Evolutionary conservation across 2,329 filamentous ascomycete species (phyloP), one percentile per base, ranked within the genome.

Genomic region (Lasiodiplodia gonubiensis): DNA sequence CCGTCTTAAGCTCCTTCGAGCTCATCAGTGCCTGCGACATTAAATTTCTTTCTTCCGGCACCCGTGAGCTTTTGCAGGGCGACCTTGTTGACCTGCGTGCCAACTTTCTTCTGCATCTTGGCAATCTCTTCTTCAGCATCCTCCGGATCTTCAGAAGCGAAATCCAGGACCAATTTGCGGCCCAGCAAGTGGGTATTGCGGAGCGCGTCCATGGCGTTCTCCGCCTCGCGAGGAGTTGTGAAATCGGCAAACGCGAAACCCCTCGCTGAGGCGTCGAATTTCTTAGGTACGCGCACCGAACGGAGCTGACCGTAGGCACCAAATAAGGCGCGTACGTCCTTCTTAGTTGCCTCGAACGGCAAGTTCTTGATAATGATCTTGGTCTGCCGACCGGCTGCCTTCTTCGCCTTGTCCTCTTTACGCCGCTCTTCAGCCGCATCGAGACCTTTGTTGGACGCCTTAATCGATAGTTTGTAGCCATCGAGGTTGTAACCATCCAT

Each of bases 341-440:
- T 95, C 84, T 97, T 97, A 65, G 89, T 91, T 59, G 92, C 91
- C 82, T 98, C 93, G 83, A 99, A 99, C 23, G 95, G 94, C 80
- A 99, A 83, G 83, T 99, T 99, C 85, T 98, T 99, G 83, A 99
- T 91, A 80, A 98, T 90, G 76, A 99, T 91, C 86, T 98, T 98
- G 57, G 94, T 97, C 72, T 89, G 87, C 76, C 89, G 88, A 18
- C 86, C 87, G 27, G 92, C 89, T 61, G 87, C 82, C 80, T 94
- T 96, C 85, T 93, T 96, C 61, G 90, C 89, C 71, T 87, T 88
- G 75, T 98, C 93, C 71, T 94, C 90, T 72, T 90, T 90, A 70
- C 91, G 89, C 71, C 92, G 88, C 80, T 97, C 92, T 77, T 97
- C 93, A 2, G 92, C 94, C 21, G 93, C 93, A 80, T 98, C 94